Evolutionary conservation across 306 rosid species (phyloP).

Genomic region (Rosa multiflora): DNA sequence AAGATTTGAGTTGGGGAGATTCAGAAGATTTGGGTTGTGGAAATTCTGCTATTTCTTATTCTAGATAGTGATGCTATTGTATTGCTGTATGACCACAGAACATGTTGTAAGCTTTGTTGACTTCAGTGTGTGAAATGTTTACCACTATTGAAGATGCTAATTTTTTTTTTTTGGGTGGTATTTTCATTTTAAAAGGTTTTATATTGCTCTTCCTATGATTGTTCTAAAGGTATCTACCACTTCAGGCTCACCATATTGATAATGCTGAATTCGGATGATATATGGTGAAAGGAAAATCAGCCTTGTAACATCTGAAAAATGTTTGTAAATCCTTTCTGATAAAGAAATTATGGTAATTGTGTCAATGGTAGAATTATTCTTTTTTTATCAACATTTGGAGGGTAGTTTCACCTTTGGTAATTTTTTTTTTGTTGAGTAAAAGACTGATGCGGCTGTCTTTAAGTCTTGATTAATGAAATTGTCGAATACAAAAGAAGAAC

Average conservation of each 20-base stretch:
- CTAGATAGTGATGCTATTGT: conserved; percentile 36
- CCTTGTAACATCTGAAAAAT: not conserved
- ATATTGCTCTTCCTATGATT: conserved; percentile 7
- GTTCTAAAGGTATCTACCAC: not conserved
- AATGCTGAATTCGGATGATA: not conserved
- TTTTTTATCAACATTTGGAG: too few species aligned
- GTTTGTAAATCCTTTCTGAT: not conserved
- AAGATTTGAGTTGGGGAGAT: conserved; percentile 22
- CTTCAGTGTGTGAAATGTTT: conserved; percentile 40
- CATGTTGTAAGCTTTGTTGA: conserved; percentile 43
- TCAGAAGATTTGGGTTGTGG: conserved; percentile 24
- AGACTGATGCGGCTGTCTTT: too few species aligned
- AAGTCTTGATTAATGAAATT: too few species aligned
- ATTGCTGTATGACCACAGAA: conserved; percentile 56
- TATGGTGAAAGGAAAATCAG: not conserved
- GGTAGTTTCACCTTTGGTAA: not conserved
- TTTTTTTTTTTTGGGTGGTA: conserved; percentile 14
- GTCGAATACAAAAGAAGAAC: too few species aligned
- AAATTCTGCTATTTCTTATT: conserved; percentile 22
- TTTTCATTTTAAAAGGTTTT: conserved; percentile 15
- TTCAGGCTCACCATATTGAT: not conserved
- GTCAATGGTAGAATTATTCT: not conserved
- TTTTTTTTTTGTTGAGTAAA: too few species aligned
- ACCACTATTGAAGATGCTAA: conserved; percentile 32
- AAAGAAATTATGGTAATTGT: not conserved